Base-by-base conservation (phyloP, 1,284 basidiomycete genomes). In the Cryptococcus sp. region DNA sequence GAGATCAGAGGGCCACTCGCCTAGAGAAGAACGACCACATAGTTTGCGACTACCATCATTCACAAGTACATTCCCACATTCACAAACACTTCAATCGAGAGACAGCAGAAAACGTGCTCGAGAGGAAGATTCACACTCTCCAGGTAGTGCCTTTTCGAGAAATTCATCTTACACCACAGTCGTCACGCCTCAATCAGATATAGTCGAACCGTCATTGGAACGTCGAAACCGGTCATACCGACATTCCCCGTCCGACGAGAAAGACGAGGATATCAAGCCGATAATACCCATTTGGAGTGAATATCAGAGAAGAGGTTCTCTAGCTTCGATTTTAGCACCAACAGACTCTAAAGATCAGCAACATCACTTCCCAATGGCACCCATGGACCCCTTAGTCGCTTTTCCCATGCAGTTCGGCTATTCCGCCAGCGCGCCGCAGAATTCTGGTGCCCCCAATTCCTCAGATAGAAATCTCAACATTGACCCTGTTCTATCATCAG, bases 301-400 rank as follows among this genome's bases (percentile, higher is more conserved):
- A 14, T 81, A 80, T 61, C 86, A 87, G 62, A 81, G 87, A 71
- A 83, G 88, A 56, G 87, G 88, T 68, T 86, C 56, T 51, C 47
- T n/a, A 15, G 34, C 48, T 6, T 49, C 35, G 8, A 14, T 37
- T 35, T 33, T 36, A 33, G 35, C 8, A 41, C 38, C 38, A 41
- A 52, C 15, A 13, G 35, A 15, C 42, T 36, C 11, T 23, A 41
- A 42, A 50, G 31, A 11, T 50, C 13, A 31, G n/a, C 11, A 15
- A 50, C 5, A 50, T 50, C 23, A 23, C 23, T 23, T 23, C 34
- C 57, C 58, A 42, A 60, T 59, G 33, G 49, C 53, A 14, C 53
- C 51, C 49, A 56, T 59, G 35, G 47, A 55, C 50, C 55, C 60
- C 8, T 53, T 69, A 48, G 58, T 60, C 13, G 62, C 62, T 31